Conservation (phyloP, 306 rosid species). For the Fragaria iinumae region DNA sequence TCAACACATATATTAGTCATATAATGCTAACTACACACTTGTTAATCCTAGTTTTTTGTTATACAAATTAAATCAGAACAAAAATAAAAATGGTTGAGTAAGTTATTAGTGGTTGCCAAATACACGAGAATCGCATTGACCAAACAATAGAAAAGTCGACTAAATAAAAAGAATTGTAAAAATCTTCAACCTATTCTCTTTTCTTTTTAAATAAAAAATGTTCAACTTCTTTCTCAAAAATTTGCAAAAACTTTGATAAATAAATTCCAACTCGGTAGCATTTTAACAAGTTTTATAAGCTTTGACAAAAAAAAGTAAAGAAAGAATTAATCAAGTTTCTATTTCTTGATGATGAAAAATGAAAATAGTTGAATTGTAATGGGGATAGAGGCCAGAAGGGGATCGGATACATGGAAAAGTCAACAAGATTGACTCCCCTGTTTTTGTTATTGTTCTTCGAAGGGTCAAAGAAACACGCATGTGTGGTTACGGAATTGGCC, state of each 20-base stretch:
- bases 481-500: not conserved
- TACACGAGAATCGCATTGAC: not conserved
- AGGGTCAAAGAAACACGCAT: constrained; percentile 9
- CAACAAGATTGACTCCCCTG: constrained; percentile 4
- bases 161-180: not conserved
- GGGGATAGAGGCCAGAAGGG: not conserved
- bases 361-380: not conserved
- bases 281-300: not conserved
- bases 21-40: not conserved
- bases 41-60: not conserved
- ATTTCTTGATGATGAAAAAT: not conserved
- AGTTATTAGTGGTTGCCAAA: not conserved
- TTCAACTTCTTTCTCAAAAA: too few species aligned
- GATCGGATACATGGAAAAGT: not conserved
- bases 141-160: not conserved
- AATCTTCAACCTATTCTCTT: not conserved
- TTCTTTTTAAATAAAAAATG: too few species aligned
- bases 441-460: not conserved
- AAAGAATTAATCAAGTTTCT: not conserved
- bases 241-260: not conserved
- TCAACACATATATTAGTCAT: not conserved
- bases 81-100: not conserved
- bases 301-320: not conserved
- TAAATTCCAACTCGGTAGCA: not conserved
- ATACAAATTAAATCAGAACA: not conserved